Evolutionary conservation across 1,284 basidiomycete genomes (phyloP).

Genomic region (Exobasidium cylindrosporum): DNA sequence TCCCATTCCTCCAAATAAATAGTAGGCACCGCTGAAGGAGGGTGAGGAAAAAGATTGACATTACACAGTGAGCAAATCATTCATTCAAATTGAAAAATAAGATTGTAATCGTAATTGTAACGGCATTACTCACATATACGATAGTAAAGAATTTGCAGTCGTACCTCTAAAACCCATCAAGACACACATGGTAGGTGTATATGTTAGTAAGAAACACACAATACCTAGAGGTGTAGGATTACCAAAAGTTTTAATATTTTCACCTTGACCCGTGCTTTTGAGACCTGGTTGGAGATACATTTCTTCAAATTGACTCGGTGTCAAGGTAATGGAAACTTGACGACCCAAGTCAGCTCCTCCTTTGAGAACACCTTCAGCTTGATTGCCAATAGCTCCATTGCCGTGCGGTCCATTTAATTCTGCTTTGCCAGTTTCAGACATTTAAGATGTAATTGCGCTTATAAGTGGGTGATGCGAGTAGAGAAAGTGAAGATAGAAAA

Average conservation of each 20-base stretch:
- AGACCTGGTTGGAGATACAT: constrained; percentile 34
- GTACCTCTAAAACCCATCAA: constrained; percentile 38
- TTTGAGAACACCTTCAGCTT: background rate
- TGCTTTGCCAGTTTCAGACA: background rate
- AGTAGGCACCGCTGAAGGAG: background rate
- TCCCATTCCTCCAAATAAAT: constrained; percentile 3
- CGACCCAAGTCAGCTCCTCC: constrained; percentile 27
- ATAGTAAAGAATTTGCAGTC: constrained; percentile 25
- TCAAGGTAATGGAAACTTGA: constrained; percentile 38
- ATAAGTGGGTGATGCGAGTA: background rate
- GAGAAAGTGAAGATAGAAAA: background rate
- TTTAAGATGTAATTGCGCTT: background rate
- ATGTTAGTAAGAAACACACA: constrained; percentile 36
- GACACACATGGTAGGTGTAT: constrained; percentile 28
- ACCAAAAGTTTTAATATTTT: constrained; percentile 35
- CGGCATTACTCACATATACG: constrained; percentile 20
- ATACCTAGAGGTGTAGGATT: constrained; percentile 38
- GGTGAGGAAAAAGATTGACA: background rate
- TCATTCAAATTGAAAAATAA: too few relatives aligned
- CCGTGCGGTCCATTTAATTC: background rate
- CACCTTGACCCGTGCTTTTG: constrained; percentile 21
- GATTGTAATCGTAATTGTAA: too few relatives aligned
- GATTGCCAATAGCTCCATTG: constrained; percentile 16
- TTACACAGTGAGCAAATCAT: too few relatives aligned
- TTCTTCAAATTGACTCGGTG: constrained; percentile 34